These are phyloP conservation scores for Ramalina intermedia DNA, from an alignment of 495 filamentous ascomycete species.

Conservation along the genomic window DNA sequence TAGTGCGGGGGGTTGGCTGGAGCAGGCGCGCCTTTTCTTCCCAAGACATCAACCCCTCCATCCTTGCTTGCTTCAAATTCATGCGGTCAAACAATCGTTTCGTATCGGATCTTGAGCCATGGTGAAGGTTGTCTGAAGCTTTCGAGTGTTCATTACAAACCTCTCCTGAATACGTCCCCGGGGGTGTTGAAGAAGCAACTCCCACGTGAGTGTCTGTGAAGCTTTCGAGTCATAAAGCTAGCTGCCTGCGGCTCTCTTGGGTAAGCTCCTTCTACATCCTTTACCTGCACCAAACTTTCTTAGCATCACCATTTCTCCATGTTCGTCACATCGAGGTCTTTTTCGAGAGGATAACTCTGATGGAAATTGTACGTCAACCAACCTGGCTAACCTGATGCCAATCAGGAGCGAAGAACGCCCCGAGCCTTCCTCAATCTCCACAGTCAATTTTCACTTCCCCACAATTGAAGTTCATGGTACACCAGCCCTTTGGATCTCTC, in stretches of 20 bases:
- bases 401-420: constrained; percentile 5
- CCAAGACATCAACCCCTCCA: no score
- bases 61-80: no score
- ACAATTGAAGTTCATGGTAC: constrained; percentile 14
- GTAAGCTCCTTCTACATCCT: no score
- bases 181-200: not conserved
- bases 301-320: not conserved
- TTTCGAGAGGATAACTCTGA: no score
- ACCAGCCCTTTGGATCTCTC: constrained; percentile 13
- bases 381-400: constrained; percentile 12
- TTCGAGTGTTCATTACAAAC: no score
- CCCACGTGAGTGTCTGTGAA: not conserved
- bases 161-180: no score
- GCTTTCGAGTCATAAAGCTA: constrained; percentile 14
- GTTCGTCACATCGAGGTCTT: not conserved
- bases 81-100: no score
- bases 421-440: not conserved
- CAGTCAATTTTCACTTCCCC: constrained; percentile 10
- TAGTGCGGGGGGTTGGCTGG: no score
- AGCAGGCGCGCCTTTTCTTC: no score
- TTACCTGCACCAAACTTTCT: not conserved
- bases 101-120: no score
- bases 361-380: not conserved
- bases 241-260: not conserved
- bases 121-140: no score